Base-by-base conservation (phyloP, 169 alveolate species). In the Cryptosporidium sp. region DNA sequence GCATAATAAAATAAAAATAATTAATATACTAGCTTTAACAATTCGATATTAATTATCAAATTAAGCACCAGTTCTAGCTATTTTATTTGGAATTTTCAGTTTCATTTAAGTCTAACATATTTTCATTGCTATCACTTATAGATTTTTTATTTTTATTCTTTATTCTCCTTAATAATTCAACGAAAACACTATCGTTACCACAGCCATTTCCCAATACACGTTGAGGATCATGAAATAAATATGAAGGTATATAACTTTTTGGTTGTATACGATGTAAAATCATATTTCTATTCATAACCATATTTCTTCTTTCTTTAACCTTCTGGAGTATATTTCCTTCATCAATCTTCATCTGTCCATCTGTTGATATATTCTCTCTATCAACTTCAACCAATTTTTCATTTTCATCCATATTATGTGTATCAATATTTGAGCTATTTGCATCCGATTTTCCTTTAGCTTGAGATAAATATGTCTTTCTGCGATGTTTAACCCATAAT, bases 241-340 rank as follows among this genome's bases (percentile, higher is more conserved):
- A 80, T 16, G 89, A 80, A 35, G 89, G 89, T 29, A 80, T 80
- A 41, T 80, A 80, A 80, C 75, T 65, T 59, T 80, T 80, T 50
- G 89, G 89, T 43, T 80, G 89, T 29, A 80, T 65, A 62, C 89
- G 73, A 80, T 65, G 62, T 59, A 59, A 80, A 29, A 80, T 29
- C 62, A 43, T 61, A 62, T 61, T 62, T 35, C 74, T 45, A 14
- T 59, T 59, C 41, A 59, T 61, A 12, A n/a, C 33, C 6, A 67
- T 80, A 80, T 41, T 43, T 48, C 37, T 29, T 55, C 51, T 71
- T 31, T 45, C 73, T 12, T 80, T 59, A 80, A 21, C 59, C 29
- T 43, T 62, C 41, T 80, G 89, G n/a, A 62, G 33, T 55, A 21
- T n/a, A 37, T 51, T 73, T 23, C 55, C 75, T 9, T 39, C 48